Evolutionary conservation across 352 stramenopile genomes (phyloP).

Genomic region (Phytophthora tentaculata): DNA sequence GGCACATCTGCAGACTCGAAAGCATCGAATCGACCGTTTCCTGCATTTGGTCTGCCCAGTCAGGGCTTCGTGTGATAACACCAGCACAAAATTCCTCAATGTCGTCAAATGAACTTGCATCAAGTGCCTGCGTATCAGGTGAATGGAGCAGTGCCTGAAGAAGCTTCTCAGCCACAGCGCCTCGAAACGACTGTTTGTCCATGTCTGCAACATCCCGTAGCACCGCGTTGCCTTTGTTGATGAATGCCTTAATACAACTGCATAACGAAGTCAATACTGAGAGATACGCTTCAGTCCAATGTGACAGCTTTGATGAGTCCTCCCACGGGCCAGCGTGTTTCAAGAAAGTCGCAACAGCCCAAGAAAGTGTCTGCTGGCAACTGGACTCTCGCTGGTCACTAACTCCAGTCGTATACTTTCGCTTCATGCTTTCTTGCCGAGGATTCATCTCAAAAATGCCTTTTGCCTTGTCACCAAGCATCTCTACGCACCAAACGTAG

Average conservation of each 20-base stretch:
- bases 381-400: conserved; percentile 3
- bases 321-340: conserved; percentile 35
- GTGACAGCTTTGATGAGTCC: conserved; percentile 5
- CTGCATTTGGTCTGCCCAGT: conserved; percentile 33
- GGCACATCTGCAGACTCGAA: conserved; percentile 15
- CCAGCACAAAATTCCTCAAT: conserved; percentile 40
- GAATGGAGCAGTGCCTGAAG: conserved; percentile 26
- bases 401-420: conserved; percentile 36
- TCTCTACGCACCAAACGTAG: conserved; percentile 57
- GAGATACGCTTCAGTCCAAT: conserved; percentile 34
- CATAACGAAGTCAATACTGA: conserved; percentile 38
- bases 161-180: conserved; percentile 30
- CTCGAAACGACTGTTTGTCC: conserved; percentile 28
- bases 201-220: conserved; percentile 31
- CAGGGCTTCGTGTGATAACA: conserved; percentile 18
- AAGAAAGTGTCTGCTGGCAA: conserved; percentile 40
- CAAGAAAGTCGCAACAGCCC: conserved; percentile 47
- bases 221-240: conserved; percentile 11
- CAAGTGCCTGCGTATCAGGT: conserved; percentile 16
- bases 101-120: conserved; percentile 18
- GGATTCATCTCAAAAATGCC: conserved; percentile 26
- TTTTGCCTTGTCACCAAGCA: conserved; percentile 46
- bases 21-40: conserved; percentile 28
- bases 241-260: conserved; percentile 30
- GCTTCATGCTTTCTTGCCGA: conserved; percentile 31